Percentiles rank a stretch among this genome's conserved stretches.
Conservation (phyloP, 2,329 filamentous ascomycete species). For the Colletotrichum sp. region DNA sequence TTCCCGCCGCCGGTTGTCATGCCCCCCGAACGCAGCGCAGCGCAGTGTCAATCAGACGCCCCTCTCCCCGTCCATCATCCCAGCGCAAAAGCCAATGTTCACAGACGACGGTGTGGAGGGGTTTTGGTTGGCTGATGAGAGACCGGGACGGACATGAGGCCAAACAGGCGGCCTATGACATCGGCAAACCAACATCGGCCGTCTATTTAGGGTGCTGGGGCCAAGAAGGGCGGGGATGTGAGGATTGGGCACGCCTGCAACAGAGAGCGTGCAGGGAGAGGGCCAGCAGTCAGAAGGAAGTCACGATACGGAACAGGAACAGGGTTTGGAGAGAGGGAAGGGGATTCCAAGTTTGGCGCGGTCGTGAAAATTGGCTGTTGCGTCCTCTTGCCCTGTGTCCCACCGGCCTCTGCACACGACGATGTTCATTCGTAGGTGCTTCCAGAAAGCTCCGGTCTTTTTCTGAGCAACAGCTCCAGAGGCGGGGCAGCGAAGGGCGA, state of each 20-base stretch:
- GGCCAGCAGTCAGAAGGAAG: background rate
- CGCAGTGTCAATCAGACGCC: background rate
- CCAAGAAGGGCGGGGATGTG: background rate
- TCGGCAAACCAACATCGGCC: background rate
- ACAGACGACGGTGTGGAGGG: background rate
- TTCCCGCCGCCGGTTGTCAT: background rate
- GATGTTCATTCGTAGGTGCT: background rate
- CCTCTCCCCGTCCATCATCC: background rate
- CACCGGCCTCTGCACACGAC: background rate
- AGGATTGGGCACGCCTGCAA: background rate
- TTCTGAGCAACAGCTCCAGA: background rate
- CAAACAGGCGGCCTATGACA: background rate
- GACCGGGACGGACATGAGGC: background rate
- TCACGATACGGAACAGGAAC: background rate
- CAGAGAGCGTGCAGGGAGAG: background rate
- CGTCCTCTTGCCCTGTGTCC: background rate
- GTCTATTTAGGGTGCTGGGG: conserved; percentile 2
- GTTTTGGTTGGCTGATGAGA: background rate
- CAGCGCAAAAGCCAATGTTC: background rate
- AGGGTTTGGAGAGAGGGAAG: background rate
- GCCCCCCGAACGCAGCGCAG: background rate
- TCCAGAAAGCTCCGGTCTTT: background rate
- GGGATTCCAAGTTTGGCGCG: background rate
- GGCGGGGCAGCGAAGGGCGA: background rate
- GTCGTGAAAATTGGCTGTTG: background rate